Base-by-base conservation (phyloP, 2,329 filamentous ascomycete genomes). In the Claviceps paspali region DNA sequence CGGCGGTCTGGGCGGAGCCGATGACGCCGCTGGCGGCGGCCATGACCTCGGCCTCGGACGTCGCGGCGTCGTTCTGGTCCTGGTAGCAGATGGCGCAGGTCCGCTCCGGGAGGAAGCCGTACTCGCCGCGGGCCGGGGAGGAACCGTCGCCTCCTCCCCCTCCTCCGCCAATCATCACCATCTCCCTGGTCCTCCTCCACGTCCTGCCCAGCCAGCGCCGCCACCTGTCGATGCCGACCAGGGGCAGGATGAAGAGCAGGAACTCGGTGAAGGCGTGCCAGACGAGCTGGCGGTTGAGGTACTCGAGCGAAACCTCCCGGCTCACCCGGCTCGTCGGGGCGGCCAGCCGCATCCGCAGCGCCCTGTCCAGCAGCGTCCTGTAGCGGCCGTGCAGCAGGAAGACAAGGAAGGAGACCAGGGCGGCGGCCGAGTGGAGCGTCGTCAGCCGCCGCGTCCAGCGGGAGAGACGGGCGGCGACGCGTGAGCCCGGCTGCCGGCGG, bases 261-360 rank as follows among this genome's bases (percentile, higher is more conserved):
- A 98, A 98, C 56, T 98, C 91, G 19, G 91, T 98, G 51, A 98
- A 94, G n/a, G 91, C 91, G 60, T 98, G 91, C 91, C 91, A 98
- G 27, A 98, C 91, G 9, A 98, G 75, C 61, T 98, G 91, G 33
- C 91, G 79, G 56, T 98, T 98, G 35, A 96, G 73, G 52, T 95
- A 96, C 60, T 98, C 91, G 54, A 98, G 96, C 1, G 84, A 93
- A 19, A 98, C 87, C 58, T 96, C 86, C 23, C 88, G 73, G 53
- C 76, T 84, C 45, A 92, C 81, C 53, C 93, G 83, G 51, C 75
- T 85, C 3, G 81, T 87, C 5, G 82, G 81, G 6, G 91, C 82
- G 3, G 85, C 81, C 31, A 98, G 73, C 38, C 88, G 79, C 57
- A 98, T 79, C 41, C 82, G 73, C 38, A 98, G 64, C 9, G 91